Percentiles rank a stretch among this genome's conserved stretches.
phyloP scores from a whole-genome alignment of 208 protist species.

The Trypanosoma conorhini region DNA sequence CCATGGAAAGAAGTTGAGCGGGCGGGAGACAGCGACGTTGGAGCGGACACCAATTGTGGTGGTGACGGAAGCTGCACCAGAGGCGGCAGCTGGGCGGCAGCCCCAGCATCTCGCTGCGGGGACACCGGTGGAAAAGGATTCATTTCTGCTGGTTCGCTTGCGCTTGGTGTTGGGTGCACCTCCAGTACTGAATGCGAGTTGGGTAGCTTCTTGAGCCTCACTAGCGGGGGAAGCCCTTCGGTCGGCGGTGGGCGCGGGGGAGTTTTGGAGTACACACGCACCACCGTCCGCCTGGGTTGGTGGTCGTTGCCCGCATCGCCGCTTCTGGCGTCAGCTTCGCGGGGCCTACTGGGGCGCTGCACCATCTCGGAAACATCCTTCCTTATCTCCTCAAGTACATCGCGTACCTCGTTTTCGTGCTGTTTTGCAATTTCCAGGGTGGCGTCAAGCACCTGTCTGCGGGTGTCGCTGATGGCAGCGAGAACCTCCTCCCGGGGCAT shows the following conservation, averaged over 20 bases:
- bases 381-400: constrained; percentile 16
- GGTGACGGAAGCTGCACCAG: background rate
- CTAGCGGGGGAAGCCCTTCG: background rate
- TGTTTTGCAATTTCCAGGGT: constrained; percentile 4
- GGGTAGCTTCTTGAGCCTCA: background rate
- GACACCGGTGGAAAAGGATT: background rate
- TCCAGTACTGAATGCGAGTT: background rate
- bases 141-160: background rate
- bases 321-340: background rate
- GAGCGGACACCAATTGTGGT: background rate
- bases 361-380: constrained; percentile 9
- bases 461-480: constrained; percentile 19
- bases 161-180: background rate
- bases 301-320: background rate
- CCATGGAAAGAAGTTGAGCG: background rate
- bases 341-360: background rate
- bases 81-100: background rate
- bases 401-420: constrained; percentile 22
- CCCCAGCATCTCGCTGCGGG: background rate
- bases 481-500: constrained; percentile 62
- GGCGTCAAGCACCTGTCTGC: constrained; percentile 20
- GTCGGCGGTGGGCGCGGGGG: background rate
- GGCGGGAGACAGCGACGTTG: background rate
- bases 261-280: constrained; percentile 5
- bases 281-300: constrained; percentile 20